phyloP scores from a whole-genome alignment of 495 filamentous ascomycete species.

The Trichoderma parareesei region DNA sequence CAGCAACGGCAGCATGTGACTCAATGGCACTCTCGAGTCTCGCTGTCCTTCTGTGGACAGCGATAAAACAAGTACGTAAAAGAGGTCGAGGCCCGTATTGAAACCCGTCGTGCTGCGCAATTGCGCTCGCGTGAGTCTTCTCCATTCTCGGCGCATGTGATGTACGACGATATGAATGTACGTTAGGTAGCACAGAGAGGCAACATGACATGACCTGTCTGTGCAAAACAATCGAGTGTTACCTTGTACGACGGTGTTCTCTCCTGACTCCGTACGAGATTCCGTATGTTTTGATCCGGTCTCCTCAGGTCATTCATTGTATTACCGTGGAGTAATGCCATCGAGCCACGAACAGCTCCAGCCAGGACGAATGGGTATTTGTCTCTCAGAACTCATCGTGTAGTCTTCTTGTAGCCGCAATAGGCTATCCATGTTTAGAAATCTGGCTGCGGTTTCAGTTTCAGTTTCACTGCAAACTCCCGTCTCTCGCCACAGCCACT shows the following conservation, averaged over 20 bases:
- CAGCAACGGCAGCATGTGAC: no score
- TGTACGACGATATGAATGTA: background rate
- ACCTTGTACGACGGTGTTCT: background rate
- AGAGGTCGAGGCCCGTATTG: no score
- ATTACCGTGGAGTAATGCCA: background rate
- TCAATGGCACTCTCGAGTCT: no score
- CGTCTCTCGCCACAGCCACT: background rate
- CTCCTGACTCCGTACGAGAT: background rate
- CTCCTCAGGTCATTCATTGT: background rate
- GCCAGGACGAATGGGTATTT: background rate
- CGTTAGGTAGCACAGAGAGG: background rate
- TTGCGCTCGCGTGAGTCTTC: background rate
- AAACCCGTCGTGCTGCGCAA: background rate
- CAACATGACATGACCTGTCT: background rate
- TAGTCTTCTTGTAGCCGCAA: background rate
- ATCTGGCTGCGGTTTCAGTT: background rate
- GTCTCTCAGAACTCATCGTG: background rate
- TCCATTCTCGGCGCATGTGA: background rate
- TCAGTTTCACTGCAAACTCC: background rate
- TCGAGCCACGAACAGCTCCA: background rate
- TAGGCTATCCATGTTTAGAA: background rate
- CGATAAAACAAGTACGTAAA: no score
- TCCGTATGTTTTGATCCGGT: background rate
- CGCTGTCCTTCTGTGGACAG: no score
- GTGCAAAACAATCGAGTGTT: no score